Base-by-base conservation (phyloP, 371 early-diverging fungal genomes). In the Apophysomyces sp. region DNA sequence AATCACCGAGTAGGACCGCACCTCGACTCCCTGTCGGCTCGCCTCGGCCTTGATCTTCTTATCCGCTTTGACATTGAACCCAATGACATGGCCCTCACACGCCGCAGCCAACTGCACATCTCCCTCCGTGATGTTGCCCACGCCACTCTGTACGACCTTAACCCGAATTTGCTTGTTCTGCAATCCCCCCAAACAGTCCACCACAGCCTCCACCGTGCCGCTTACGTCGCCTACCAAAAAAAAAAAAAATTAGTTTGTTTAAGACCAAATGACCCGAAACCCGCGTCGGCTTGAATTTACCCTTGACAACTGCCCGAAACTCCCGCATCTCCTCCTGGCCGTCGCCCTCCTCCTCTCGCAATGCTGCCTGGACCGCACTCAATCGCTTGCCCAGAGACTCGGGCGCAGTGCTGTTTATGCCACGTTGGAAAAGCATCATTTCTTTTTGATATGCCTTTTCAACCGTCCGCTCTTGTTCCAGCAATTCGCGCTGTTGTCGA, bases 171-270 rank as follows among this genome's bases (percentile, higher is more conserved):
- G 90, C 65, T 91, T 87, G 29, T 80, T 84, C 2, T 94, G 93
- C 18, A 98, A 69, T 4, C 87, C 86, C 44, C 79, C 64, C 13
- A 98, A 71, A n/a, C 90, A 86, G 55, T 89, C 89, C 1, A 85
- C 81, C 4, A 98, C 83, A 0, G 98, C 97, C 70, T 98, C 98
- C 8, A 94, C 84, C 2, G 98, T 94, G 24, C 98, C 98, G 55
- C 92, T 91, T 3, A 98, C 98, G 73, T 98, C 98, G 55, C 91
- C 94, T 86, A 82, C 55, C n/a, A 55, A 55, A 27, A 55, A 29
- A n/a, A 27, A 16, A 16, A 8, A 0, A 29, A 55, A 28, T 26
- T 12, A n/a, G n/a, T n/a, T n/a, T n/a, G n/a, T n/a, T n/a, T n/a
- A n/a, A n/a, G n/a, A n/a, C n/a, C n/a, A n/a, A n/a, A n/a, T n/a